Base-by-base conservation (phyloP, 169 alveolate species). In the Toxoplasma gondii region DNA sequence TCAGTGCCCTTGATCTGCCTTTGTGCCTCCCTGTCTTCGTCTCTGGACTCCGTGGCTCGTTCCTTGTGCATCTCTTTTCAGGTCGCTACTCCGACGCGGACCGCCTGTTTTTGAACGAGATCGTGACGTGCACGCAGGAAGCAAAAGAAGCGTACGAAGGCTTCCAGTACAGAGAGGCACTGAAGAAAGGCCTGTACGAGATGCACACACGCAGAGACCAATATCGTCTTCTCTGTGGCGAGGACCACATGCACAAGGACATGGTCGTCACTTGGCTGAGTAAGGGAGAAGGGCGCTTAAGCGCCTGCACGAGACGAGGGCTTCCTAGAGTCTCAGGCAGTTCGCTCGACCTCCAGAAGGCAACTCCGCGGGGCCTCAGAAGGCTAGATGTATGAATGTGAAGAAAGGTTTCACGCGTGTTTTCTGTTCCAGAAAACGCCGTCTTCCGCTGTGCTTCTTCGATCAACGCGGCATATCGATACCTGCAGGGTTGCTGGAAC, bases 161-260 rank as follows among this genome's bases (percentile, higher is more conserved):
- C 74, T 96, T 98, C 64, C 94, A 96, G 64, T 97, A 96, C 93
- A 92, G 99, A 45, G 99, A 98, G 84, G 99, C 98, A 4, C 95
- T 98, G 38, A 98, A 98, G 96, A 93, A 94, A 80, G 96, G 98
- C 22, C 96, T 97, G 94, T 98, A 96, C 93, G 99, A 98, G 83
- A 94, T 97, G 97, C 97, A 96, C 64, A 95, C 96, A 12, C 95
- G 95, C 34, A 78, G 97, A 38, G 98, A 96, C 82, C 96, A 95
- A 45, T 97, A 97, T 94, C 64, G 95, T 84, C 97, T 94, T 80
- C 96, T 96, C 88, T 96, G 96, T 67, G 97, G 95, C 34, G 92
- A 90, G 84, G 88, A 92, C 81, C 93, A 74, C 88, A 58, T 83
- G 92, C 84, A 94, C 95, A 36, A 92, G 80, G 91, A 84, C 41